Percentiles rank a stretch among this genome's conserved stretches.
Conservation (phyloP, 169 alveolate species). For the Eimeria necatrix region DNA sequence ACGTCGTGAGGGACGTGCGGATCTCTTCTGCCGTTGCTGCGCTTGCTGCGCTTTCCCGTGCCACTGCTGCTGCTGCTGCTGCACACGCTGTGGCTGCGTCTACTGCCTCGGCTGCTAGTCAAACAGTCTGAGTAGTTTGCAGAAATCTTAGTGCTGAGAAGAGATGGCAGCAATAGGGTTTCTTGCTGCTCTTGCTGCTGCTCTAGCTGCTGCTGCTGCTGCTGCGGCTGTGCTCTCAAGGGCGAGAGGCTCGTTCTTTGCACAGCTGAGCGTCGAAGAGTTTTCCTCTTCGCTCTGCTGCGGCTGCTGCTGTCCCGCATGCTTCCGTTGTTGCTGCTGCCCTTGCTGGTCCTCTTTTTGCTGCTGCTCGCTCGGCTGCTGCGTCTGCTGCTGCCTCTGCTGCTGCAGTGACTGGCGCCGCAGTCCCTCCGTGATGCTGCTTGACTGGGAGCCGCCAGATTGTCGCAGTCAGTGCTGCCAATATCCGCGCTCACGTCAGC, state of each 20-base stretch:
- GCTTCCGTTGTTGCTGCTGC: constrained; percentile 23
- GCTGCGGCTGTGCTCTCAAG: constrained; percentile 11
- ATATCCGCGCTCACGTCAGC: no score
- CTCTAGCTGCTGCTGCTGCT: constrained; percentile 27
- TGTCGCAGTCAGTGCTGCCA: neutral
- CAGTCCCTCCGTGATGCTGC: constrained; percentile 3
- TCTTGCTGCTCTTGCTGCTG: constrained; percentile 36
- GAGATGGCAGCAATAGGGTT: constrained; percentile 19
- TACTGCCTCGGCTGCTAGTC: constrained; percentile 25
- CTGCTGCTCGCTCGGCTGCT: constrained; percentile 46
- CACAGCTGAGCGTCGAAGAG: neutral
- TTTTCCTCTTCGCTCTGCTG: neutral
- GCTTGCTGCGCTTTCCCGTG: constrained; percentile 22
- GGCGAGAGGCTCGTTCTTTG: neutral
- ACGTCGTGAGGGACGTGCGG: neutral
- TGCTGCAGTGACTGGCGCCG: neutral
- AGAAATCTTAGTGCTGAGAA: neutral
- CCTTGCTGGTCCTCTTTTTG: constrained; percentile 27
- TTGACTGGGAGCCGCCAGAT: neutral
- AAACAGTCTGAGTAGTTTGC: neutral
- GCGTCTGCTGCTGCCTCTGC: constrained; percentile 1
- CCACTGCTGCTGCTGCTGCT: constrained; percentile 1
- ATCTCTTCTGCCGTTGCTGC: neutral
- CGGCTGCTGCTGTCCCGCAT: neutral
- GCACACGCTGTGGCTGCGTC: neutral